phyloP scores from a whole-genome alignment of 176 grass and related monocot genomes.

The Lolium perenne region DNA sequence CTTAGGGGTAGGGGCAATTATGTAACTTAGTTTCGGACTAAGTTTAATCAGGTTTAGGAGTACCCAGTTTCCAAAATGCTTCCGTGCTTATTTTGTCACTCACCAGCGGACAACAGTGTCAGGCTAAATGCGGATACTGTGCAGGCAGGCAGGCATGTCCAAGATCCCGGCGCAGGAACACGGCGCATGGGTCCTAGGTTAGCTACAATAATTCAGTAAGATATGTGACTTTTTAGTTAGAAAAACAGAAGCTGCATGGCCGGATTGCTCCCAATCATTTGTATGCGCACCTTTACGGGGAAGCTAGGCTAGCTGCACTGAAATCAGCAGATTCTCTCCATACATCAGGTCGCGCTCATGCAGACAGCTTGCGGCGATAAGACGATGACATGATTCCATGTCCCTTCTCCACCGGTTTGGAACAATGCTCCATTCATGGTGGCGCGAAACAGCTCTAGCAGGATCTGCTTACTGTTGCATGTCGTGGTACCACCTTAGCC shows the following conservation, averaged over 20 bases:
- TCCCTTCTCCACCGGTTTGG: background rate
- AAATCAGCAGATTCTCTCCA: background rate
- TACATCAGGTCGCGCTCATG: background rate
- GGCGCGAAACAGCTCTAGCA: background rate
- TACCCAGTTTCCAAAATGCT: too few species aligned
- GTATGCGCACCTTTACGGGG: background rate
- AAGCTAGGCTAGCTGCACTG: background rate
- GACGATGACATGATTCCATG: background rate
- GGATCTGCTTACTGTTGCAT: background rate
- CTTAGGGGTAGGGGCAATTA: too few species aligned
- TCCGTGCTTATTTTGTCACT: background rate
- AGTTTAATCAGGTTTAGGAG: too few species aligned
- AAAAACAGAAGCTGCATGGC: background rate
- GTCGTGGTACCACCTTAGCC: background rate
- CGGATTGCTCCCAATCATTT: background rate
- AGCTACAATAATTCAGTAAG: background rate
- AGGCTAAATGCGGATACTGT: background rate
- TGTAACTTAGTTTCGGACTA: too few species aligned
- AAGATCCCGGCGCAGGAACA: background rate
- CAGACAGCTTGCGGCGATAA: slow-evolving; percentile 11
- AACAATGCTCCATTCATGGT: slow-evolving; percentile 19
- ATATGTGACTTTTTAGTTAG: background rate
- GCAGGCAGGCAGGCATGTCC: background rate
- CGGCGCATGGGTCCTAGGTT: background rate
- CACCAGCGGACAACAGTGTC: background rate